Evolutionary conservation across 352 stramenopile genomes (phyloP).

Genomic region (Globisporangium viniferum): DNA sequence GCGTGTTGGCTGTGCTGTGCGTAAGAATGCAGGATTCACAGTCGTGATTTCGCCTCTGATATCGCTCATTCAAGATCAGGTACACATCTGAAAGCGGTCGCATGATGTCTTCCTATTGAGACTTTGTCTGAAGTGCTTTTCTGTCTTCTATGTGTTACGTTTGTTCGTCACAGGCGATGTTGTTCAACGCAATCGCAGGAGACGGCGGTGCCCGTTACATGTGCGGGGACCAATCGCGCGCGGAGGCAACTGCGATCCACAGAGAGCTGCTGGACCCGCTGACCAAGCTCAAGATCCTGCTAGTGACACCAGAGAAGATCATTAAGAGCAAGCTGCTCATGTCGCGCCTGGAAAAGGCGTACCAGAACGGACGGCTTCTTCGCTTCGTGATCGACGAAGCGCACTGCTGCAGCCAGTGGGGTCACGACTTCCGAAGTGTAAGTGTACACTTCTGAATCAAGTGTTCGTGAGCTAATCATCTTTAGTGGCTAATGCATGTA

Average conservation of each 20-base stretch:
- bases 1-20: not conserved
- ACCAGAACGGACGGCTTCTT: conserved; percentile 69
- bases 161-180: conserved; percentile 35
- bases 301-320: conserved; percentile 93
- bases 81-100: conserved; percentile 10
- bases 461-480: not conserved
- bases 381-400: conserved; percentile 94
- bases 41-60: conserved; percentile 92
- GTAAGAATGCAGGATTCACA: conserved; percentile 63
- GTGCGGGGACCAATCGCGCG: conserved; percentile 51
- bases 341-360: conserved; percentile 89
- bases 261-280: conserved; percentile 79
- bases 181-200: conserved; percentile 68
- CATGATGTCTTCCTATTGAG: no score
- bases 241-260: conserved; percentile 57
- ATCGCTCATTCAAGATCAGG: conserved; percentile 93
- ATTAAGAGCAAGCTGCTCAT: conserved; percentile 87
- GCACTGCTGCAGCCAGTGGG: conserved; percentile 84
- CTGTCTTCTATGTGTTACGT: no score
- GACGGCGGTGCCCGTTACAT: conserved; percentile 45
- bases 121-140: no score
- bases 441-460: not conserved
- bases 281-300: conserved; percentile 70
- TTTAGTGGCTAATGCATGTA: not conserved
- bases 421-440: conserved; percentile 80